Evolutionary conservation across 176 grass and related monocot species (phyloP).

Genomic region (Saccharum officinarum): DNA sequence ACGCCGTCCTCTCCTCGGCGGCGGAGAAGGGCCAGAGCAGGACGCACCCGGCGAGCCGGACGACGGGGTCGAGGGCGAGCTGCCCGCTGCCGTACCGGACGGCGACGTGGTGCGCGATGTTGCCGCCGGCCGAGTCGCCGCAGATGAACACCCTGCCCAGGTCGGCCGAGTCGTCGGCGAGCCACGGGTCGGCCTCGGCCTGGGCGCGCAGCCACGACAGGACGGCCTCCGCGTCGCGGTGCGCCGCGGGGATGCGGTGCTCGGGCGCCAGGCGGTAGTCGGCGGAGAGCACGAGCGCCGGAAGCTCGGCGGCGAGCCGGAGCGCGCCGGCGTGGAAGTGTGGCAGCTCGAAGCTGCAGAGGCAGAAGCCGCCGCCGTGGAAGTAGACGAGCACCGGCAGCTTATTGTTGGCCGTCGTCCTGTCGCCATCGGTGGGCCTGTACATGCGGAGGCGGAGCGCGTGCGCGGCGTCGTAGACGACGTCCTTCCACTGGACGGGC

Average conservation of each 20-base stretch:
- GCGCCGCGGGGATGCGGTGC: slow-evolving; percentile 77
- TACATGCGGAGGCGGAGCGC: no score
- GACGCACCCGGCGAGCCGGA: slow-evolving; percentile 17
- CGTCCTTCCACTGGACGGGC: slow-evolving; percentile 44
- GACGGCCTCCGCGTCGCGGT: slow-evolving; percentile 30
- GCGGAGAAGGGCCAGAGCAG: slow-evolving; percentile 22
- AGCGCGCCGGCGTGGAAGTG: slow-evolving; percentile 29
- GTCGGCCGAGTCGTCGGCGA: slow-evolving; percentile 15
- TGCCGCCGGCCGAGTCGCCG: slow-evolving; percentile 18
- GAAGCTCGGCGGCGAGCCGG: slow-evolving; percentile 42
- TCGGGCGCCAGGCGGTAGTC: slow-evolving; percentile 90
- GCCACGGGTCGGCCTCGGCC: slow-evolving; percentile 28
- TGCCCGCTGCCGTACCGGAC: background rate
- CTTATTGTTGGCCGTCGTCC: background rate
- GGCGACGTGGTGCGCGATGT: slow-evolving; percentile 40
- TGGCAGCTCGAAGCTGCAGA: slow-evolving; percentile 23
- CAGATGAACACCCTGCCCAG: slow-evolving; percentile 14
- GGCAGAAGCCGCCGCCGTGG: slow-evolving; percentile 45
- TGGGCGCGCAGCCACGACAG: slow-evolving; percentile 15
- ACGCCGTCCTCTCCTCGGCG: slow-evolving; percentile 11
- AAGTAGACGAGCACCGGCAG: slow-evolving; percentile 42
- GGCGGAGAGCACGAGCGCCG: slow-evolving; percentile 35
- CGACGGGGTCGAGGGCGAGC: background rate
- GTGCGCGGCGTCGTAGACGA: no score
- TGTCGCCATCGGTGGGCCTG: no score